Evolutionary conservation across 208 protist genomes (phyloP).

Genomic region (Trichomonas vaginalis): DNA sequence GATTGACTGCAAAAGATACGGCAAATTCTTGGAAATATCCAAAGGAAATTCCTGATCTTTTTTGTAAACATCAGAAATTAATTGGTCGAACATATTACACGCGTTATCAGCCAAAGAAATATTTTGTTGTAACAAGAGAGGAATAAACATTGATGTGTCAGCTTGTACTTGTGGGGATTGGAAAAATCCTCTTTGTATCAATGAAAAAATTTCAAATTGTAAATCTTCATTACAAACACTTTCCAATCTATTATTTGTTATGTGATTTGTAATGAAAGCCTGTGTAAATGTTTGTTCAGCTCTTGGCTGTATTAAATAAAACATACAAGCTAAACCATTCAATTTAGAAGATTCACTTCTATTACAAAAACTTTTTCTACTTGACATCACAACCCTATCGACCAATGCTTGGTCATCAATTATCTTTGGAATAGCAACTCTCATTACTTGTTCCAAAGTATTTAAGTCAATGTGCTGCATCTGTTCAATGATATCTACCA

Average conservation of each 20-base stretch:
- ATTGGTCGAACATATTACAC: neutral
- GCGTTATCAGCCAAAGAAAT: neutral
- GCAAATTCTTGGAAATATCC: neutral
- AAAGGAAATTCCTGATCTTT: neutral
- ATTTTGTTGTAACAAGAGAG: neutral
- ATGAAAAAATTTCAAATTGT: neutral
- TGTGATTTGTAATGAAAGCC: neutral
- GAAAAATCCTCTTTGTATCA: neutral
- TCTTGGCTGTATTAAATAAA: neutral
- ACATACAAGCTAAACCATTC: neutral
- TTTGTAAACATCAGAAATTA: neutral
- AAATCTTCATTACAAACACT: neutral
- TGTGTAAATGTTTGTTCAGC: neutral
- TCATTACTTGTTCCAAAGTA: neutral
- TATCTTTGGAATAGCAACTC: neutral
- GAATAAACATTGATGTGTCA: neutral
- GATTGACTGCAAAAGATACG: neutral
- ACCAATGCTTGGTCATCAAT: neutral
- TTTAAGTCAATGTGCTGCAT: neutral
- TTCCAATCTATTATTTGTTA: neutral
- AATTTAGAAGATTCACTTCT: neutral
- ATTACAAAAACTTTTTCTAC: neutral
- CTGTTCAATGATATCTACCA: neutral
- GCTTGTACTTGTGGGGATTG: neutral
- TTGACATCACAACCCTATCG: neutral